These are phyloP conservation scores for Pseudocercospora ulei DNA, from an alignment of 2,329 filamentous ascomycete species.

Conservation along the genomic window DNA sequence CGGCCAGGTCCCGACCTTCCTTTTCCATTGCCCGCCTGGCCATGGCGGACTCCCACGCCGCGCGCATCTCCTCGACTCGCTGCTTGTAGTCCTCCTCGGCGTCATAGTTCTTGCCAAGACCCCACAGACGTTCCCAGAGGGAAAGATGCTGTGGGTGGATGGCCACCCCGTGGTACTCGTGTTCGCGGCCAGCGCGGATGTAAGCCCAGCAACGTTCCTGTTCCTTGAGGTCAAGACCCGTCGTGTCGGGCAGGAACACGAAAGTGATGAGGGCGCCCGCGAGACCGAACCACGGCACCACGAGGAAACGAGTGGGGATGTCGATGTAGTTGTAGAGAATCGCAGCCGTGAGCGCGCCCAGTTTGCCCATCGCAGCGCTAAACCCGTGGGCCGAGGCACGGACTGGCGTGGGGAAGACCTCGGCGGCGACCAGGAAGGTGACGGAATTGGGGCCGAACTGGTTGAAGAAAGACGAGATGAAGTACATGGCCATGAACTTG, in stretches of 20 bases:
- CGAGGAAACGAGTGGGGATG: conserved; percentile 72
- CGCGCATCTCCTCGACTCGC: conserved; percentile 68
- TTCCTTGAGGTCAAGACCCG: conserved; percentile 90
- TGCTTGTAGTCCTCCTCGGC: conserved; percentile 70
- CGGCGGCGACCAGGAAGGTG: conserved; percentile 89
- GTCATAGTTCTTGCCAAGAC: conserved; percentile 72
- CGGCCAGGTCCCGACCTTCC: conserved; percentile 34
- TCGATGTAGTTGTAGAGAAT: conserved; percentile 93
- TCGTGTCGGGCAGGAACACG: conserved; percentile 90
- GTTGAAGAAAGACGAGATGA: conserved; percentile 96
- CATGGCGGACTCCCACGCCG: conserved; percentile 49
- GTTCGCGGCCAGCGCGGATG: conserved; percentile 64
- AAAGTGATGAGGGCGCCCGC: conserved; percentile 72
- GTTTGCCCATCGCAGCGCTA: conserved; percentile 82
- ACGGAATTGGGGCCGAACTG: conserved; percentile 95
- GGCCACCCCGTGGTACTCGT: conserved; percentile 87
- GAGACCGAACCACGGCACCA: conserved; percentile 93
- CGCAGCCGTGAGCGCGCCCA: conserved; percentile 74
- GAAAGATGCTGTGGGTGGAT: conserved; percentile 83
- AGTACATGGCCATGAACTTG: conserved; percentile 97
- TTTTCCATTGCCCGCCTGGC: conserved; percentile 45
- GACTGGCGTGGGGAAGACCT: conserved; percentile 91
- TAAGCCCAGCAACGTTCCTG: conserved; percentile 89
- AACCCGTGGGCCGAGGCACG: conserved; percentile 91
- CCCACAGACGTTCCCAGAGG: conserved; percentile 72